Percentiles rank a stretch among this genome's conserved stretches.
Evolutionary conservation across 2,329 filamentous ascomycete genomes (phyloP).

Genomic region (Ascochyta fabae): DNA sequence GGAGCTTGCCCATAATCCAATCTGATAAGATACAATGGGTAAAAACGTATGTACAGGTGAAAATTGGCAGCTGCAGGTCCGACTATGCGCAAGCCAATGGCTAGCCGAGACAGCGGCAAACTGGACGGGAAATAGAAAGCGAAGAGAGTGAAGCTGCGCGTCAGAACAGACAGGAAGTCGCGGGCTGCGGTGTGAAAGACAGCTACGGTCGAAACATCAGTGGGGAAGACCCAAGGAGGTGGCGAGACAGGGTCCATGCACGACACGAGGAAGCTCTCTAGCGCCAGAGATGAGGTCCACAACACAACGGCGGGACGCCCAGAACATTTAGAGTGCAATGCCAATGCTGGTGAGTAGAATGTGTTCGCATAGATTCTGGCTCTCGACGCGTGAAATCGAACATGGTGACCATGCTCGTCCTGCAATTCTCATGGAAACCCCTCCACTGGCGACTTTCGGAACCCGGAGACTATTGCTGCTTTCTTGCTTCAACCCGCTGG

Average conservation of each 20-base stretch:
- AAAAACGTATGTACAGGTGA: background rate
- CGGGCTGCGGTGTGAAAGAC: conserved; percentile 4
- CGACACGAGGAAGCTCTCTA: conserved; percentile 9
- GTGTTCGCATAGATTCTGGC: background rate
- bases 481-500: background rate
- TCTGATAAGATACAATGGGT: background rate
- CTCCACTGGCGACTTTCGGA: too few relatives aligned
- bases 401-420: too few relatives aligned
- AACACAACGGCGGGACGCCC: background rate
- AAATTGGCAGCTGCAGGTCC: background rate
- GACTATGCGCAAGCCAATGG: conserved; percentile 15
- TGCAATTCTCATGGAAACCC: background rate
- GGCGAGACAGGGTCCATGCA: conserved; percentile 19
- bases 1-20: conserved; percentile 37
- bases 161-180: background rate
- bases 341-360: too few relatives aligned
- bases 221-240: conserved; percentile 15
- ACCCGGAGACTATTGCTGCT: background rate
- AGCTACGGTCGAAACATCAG: conserved; percentile 10
- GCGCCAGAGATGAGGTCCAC: background rate
- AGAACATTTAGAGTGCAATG: background rate
- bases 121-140: background rate
- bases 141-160: background rate
- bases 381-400: background rate
- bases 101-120: background rate